phyloP scores from a whole-genome alignment of 768 basidiomycete genomes.

The Candolleomyces efflorescens region DNA sequence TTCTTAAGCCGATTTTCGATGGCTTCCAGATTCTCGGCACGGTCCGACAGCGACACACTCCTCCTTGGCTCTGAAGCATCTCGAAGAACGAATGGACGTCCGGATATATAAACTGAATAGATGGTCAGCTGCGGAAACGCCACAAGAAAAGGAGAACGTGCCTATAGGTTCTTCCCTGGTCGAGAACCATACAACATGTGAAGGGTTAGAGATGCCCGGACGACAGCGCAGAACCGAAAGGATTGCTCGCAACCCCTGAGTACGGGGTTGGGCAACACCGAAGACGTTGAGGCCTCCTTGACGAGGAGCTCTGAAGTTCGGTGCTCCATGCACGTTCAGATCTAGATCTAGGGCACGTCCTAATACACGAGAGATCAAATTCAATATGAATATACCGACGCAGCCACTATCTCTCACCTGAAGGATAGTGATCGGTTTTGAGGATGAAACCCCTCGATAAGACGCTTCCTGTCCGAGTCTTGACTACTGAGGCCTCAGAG shows the following conservation, averaged over 20 bases:
- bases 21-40: constrained; percentile 92
- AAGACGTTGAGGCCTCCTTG: constrained; percentile 84
- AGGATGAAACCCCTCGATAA: constrained; percentile 86
- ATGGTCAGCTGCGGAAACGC: not conserved
- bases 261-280: constrained; percentile 93
- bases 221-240: constrained; percentile 78
- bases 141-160: constrained; percentile 31
- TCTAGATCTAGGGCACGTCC: constrained; percentile 89
- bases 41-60: constrained; percentile 77
- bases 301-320: constrained; percentile 87
- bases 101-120: constrained; percentile 74
- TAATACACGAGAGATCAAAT: constrained; percentile 25
- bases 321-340: constrained; percentile 89
- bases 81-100: constrained; percentile 87
- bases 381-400: not conserved
- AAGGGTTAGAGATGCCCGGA: constrained; percentile 56
- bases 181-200: constrained; percentile 91
- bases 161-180: constrained; percentile 95
- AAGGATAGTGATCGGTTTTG: constrained; percentile 89
- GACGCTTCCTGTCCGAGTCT: constrained; percentile 79
- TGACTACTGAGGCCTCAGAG: constrained; percentile 72
- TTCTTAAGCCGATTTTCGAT: constrained; percentile 86
- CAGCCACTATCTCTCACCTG: constrained; percentile 38
- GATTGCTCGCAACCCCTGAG: constrained; percentile 87
- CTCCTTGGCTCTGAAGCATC: constrained; percentile 81